These are phyloP conservation scores for Spirogloea muscicola DNA, from an alignment of 139 green algal species.

Conservation along the genomic window DNA sequence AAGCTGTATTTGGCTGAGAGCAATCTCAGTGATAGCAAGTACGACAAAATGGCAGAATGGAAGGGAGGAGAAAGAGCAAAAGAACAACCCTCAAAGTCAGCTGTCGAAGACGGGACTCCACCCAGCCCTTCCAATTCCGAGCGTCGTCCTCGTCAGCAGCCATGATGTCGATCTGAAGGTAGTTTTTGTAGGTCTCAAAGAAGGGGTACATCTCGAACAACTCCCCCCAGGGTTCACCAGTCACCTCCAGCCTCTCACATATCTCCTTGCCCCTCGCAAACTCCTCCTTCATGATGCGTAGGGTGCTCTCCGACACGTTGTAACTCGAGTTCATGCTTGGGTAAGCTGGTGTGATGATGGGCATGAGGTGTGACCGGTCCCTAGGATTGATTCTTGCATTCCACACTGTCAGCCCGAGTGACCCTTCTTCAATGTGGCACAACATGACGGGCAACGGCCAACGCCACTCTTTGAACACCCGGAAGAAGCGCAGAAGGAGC, in stretches of 20 bases:
- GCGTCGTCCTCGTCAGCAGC: slow-evolving; percentile 67
- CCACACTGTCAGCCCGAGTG: slow-evolving; percentile 67
- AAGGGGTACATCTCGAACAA: slow-evolving; percentile 72
- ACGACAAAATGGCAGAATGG: too few species aligned
- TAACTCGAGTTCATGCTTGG: slow-evolving; percentile 90
- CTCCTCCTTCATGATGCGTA: slow-evolving; percentile 69
- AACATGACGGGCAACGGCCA: slow-evolving; percentile 84
- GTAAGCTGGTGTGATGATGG: slow-evolving; percentile 97
- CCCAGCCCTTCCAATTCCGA: slow-evolving; percentile 80
- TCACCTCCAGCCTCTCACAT: slow-evolving; percentile 44
- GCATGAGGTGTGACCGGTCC: slow-evolving; percentile 82
- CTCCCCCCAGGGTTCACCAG: slow-evolving; percentile 49
- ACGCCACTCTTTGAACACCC: slow-evolving; percentile 66
- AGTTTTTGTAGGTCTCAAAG: slow-evolving; percentile 77
- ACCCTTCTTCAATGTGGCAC: slow-evolving; percentile 61
- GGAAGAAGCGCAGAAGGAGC: slow-evolving; percentile 76
- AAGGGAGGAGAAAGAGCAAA: not conserved
- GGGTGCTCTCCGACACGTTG: slow-evolving; percentile 83
- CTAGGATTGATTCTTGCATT: slow-evolving; percentile 73
- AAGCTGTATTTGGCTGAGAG: too few species aligned
- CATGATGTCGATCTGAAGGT: slow-evolving; percentile 78
- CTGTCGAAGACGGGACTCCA: slow-evolving; percentile 71
- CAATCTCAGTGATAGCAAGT: too few species aligned
- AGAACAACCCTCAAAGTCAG: slow-evolving; percentile 58
- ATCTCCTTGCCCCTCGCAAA: slow-evolving; percentile 59